These are phyloP conservation scores for Cryptococcus neoformans DNA, from an alignment of 1,284 basidiomycete genomes.

Conservation along the genomic window DNA sequence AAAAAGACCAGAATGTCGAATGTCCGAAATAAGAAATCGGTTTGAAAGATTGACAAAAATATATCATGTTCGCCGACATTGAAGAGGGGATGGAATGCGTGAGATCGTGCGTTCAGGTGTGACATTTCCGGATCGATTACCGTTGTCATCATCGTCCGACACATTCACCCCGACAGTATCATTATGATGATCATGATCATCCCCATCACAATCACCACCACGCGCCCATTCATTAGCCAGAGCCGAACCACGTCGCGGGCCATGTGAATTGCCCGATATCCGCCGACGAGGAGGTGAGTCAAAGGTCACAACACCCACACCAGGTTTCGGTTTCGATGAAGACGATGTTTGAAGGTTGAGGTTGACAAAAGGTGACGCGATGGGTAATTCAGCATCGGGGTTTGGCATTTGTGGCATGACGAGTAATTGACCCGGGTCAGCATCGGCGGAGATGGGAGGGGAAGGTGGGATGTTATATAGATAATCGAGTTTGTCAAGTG, in stretches of 20 bases:
- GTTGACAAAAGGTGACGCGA: slow-evolving; percentile 35
- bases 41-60: not conserved
- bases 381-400: slow-evolving; percentile 12
- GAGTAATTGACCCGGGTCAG: slow-evolving; percentile 21
- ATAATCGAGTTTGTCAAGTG: slow-evolving; percentile 23
- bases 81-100: slow-evolving; percentile 9
- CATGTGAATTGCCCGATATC: not conserved
- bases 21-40: too few relatives aligned
- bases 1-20: too few relatives aligned
- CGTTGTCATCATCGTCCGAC: not conserved
- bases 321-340: slow-evolving; percentile 2
- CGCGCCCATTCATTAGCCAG: slow-evolving; percentile 7
- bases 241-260: slow-evolving; percentile 15
- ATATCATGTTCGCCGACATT: slow-evolving; percentile 1
- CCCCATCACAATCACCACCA: not conserved
- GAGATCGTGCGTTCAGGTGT: not conserved
- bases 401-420: slow-evolving; percentile 13
- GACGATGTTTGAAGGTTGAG: slow-evolving; percentile 13
- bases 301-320: slow-evolving; percentile 3
- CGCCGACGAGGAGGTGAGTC: slow-evolving; percentile 6
- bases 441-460: slow-evolving; percentile 21
- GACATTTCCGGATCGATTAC: not conserved
- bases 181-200: not conserved
- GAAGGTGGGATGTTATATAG: slow-evolving; percentile 27
- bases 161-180: not conserved